Conservation (phyloP, 768 basidiomycete genomes). For the Mycena belliarum region DNA sequence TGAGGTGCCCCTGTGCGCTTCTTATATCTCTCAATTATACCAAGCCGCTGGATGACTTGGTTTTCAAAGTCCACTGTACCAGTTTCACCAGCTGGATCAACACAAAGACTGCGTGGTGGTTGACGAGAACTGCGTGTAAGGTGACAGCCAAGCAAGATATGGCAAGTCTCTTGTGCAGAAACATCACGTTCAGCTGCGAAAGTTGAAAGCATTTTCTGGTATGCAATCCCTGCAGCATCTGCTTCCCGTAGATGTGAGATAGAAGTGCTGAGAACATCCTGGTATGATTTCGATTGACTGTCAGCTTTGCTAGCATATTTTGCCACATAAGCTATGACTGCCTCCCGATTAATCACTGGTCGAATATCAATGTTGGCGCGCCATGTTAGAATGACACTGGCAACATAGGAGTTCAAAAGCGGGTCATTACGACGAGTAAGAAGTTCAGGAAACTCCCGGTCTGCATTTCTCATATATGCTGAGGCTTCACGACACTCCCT, state of each 20-base stretch:
- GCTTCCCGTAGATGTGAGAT: conserved; percentile 9
- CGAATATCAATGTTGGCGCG: conserved; percentile 28
- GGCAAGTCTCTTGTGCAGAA: conserved; percentile 19
- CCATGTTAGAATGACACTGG: conserved; percentile 24
- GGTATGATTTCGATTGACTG: conserved; percentile 4
- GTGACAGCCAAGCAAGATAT: conserved; percentile 10
- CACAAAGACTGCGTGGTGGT: conserved; percentile 4
- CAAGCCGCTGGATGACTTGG: background rate
- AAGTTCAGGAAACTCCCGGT: conserved; percentile 2
- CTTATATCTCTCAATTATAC: too few species aligned
- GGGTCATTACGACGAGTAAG: conserved; percentile 23
- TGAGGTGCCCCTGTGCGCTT: too few species aligned
- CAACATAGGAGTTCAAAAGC: conserved; percentile 26
- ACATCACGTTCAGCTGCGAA: conserved; percentile 14
- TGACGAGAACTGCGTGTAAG: background rate
- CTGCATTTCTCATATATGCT: background rate
- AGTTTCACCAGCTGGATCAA: background rate
- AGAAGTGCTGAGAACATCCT: background rate
- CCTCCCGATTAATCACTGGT: conserved; percentile 25
- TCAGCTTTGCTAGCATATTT: conserved; percentile 24
- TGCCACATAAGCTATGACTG: conserved; percentile 23
- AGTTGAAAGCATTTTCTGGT: conserved; percentile 17
- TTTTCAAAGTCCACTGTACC: conserved; percentile 1
- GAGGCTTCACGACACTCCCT: conserved; percentile 12
- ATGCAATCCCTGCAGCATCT: conserved; percentile 13